Evolutionary conservation across 345 rosid species (phyloP), one percentile per base, ranked within the genome.

Genomic region (Noccaea bulbosa): DNA sequence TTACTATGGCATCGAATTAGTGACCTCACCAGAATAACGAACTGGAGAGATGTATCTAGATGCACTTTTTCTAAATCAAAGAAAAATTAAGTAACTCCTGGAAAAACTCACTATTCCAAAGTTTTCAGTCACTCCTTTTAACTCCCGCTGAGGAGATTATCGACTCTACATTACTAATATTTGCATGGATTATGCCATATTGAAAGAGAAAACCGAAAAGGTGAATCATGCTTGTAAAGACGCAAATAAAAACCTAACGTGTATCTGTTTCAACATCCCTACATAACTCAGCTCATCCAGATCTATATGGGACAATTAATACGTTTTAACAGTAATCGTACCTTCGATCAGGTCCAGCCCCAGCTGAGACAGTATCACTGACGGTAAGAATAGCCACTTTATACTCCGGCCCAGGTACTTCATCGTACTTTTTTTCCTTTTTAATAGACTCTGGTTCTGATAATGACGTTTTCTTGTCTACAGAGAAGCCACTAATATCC

Each of bases 341-440:
- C 98, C 97, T 94, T 70, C 89, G 76, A 82, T 94, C 96, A 76
- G 90, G 97, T 66, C 98, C 96, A 73, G 85, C 84, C 45, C 95
- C 89, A 4, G 86, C 80, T 62, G 96, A 91, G 75, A 91, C 93
- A 47, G 96, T 89, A 78, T 89, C 99, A 83, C 97, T 89, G 78
- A 94, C 92, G 8, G 96, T 87, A 61, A 91, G 85, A 79, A 91
- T 45, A 64, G 97, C 96, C 58, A 89, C 98, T 69, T 69, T 87
- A 83, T 55, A 74, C 70, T 63, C 84, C 24, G 71, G 47, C 58
- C 72, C 66, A 59, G 58, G 71, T 75, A 49, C 57, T 59, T 73
- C 71, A 44, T 60, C 71, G 7, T 56, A 34, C 62, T 56, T 65
- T 50, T 65, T 80, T 69, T 52, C 83, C 66, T 80, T 83, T 27